Base-by-base conservation (phyloP, 2,329 filamentous ascomycete species). In the Sclerotinia minor region DNA sequence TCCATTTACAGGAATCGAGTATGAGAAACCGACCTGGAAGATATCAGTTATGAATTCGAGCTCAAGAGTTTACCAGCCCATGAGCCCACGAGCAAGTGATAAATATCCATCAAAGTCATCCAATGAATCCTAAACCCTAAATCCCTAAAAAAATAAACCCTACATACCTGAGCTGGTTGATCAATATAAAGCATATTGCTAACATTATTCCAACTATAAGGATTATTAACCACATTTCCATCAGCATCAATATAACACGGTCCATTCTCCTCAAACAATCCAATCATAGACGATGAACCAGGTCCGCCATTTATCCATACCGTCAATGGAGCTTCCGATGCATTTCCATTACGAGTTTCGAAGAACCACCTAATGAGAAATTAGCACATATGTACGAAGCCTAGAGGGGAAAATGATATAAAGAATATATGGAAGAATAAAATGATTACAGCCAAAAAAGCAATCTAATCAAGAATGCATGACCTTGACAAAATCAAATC, bases 281-380 rank as follows among this genome's bases (percentile, higher is more conserved):
- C 87, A 68, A 86, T 82, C 81, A 90, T 82, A 65, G 85, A 88
- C 73, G 84, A 87, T 55, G 81, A 82, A 4, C 88, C 88, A 0
- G 88, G 88, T 0, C 88, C 88, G 47, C 88, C 88, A 75, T 89
- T 89, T 69, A 90, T 82, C 85, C 85, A 90, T 69, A 89, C 83
- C 2, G 86, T 84, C 57, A 88, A 73, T 15, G 81, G 82, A 77
- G 70, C 80, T 77, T 68, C 83, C 75, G 75, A 72, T 1, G 86
- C 81, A 71, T 82, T 80, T 32, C 77, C 76, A 67, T 84, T 80
- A 35, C 81, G 74, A 0, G 80, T 75, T 69, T 81, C 80, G 72
- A 82, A 79, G 69, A 82, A 82, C 80, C 80, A 81, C 65, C 65
- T 67, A 5, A n/a, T 29, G 66, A 67, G 15, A 35, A 26, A 26